Evolutionary conservation across 2,329 filamentous ascomycete genomes (phyloP).

Genomic region (Hypoxylon sp.): DNA sequence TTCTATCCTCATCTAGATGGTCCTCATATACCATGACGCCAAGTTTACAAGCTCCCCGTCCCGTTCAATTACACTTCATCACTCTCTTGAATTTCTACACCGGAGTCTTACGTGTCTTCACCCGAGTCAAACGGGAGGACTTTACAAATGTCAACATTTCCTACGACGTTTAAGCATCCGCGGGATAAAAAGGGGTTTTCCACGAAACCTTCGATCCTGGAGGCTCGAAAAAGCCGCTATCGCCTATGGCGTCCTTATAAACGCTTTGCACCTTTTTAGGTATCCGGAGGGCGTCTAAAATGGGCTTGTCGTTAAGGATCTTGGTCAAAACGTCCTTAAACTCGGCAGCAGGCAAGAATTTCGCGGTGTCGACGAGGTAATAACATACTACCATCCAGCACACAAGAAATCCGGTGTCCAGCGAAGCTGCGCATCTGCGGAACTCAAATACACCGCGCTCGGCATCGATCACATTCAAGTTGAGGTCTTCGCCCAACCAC

Average conservation of each 20-base stretch:
- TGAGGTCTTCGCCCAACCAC: neutral
- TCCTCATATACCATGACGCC: too few relatives aligned
- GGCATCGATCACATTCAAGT: slow-evolving; percentile 27
- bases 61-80: too few relatives aligned
- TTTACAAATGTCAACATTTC: neutral
- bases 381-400: slow-evolving; percentile 18
- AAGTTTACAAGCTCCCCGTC: too few relatives aligned
- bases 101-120: too few relatives aligned
- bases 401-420: slow-evolving; percentile 28
- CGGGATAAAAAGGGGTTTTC: slow-evolving; percentile 31
- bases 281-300: neutral
- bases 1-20: too few relatives aligned
- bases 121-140: neutral
- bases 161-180: neutral
- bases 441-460: slow-evolving; percentile 46
- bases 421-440: slow-evolving; percentile 25
- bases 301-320: neutral
- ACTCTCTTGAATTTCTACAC: too few relatives aligned
- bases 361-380: neutral
- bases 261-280: neutral
- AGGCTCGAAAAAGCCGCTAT: neutral
- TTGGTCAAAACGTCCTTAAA: neutral
- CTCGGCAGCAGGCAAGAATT: neutral
- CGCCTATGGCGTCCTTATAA: neutral
- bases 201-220: slow-evolving; percentile 11